Evolutionary conservation across 768 basidiomycete species (phyloP).

Genomic region (Suillus alpinus): DNA sequence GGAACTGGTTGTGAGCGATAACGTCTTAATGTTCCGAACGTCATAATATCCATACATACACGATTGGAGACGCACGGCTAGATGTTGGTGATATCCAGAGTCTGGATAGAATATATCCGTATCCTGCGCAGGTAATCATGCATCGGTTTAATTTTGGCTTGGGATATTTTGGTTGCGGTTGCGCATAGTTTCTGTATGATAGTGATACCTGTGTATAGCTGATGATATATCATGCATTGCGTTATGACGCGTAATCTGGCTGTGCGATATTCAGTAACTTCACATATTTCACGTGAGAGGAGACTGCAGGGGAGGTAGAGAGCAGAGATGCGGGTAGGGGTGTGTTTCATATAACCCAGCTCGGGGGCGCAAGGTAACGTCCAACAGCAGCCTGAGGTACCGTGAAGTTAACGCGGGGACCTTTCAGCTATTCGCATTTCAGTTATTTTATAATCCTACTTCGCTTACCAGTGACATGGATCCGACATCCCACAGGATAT

Average conservation of each 20-base stretch:
- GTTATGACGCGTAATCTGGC: too few relatives aligned
- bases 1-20: constrained; percentile 9
- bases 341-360: not conserved
- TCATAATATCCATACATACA: not conserved
- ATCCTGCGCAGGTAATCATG: constrained; percentile 1
- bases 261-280: too few relatives aligned
- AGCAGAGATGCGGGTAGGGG: not conserved
- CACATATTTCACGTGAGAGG: not conserved
- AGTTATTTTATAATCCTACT: too few relatives aligned
- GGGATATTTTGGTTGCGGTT: not conserved
- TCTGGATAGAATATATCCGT: not conserved
- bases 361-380: not conserved
- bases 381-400: not conserved
- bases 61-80: not conserved
- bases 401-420: not conserved
- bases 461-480: too few relatives aligned
- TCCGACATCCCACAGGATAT: too few relatives aligned
- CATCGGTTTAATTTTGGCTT: not conserved
- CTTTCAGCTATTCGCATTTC: not conserved
- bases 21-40: not conserved
- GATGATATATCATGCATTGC: not conserved
- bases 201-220: not conserved
- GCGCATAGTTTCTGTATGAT: not conserved
- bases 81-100: not conserved
- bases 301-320: not conserved